These are phyloP conservation scores for Ogataea angusta DNA, from an alignment of 805 yeast species.

Conservation along the genomic window DNA sequence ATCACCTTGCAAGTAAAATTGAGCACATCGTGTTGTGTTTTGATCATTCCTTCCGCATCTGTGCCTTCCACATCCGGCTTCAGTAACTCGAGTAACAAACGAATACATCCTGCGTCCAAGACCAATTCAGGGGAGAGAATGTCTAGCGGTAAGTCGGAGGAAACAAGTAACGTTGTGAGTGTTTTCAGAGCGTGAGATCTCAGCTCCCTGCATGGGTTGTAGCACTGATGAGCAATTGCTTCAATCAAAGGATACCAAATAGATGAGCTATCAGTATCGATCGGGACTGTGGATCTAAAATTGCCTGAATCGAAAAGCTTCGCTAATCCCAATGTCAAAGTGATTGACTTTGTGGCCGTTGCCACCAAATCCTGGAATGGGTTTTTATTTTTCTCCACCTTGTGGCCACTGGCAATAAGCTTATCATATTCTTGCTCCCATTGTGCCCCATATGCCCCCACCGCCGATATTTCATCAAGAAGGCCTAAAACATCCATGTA, in stretches of 20 bases:
- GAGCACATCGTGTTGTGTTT: constrained; percentile 66
- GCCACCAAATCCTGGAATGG: constrained; percentile 55
- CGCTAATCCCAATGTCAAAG: constrained; percentile 53
- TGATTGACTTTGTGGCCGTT: constrained; percentile 58
- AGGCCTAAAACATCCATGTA: constrained; percentile 67
- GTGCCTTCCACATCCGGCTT: constrained; percentile 61
- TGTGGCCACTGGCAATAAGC: constrained; percentile 41
- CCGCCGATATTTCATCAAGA: constrained; percentile 74
- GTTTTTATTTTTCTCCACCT: constrained; percentile 38
- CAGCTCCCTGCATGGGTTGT: constrained; percentile 81
- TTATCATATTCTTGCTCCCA: constrained; percentile 64
- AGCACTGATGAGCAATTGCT: constrained; percentile 84
- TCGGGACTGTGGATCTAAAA: constrained; percentile 31
- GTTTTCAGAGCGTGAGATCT: constrained; percentile 61
- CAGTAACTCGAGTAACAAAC: constrained; percentile 63
- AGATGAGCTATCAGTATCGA: constrained; percentile 31
- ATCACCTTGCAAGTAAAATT: constrained; percentile 59
- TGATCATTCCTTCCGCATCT: constrained; percentile 59
- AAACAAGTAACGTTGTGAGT: constrained; percentile 52
- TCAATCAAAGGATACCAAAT: constrained; percentile 63
- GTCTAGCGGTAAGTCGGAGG: constrained; percentile 34
- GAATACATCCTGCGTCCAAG: constrained; percentile 72
- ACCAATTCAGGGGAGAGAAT: constrained; percentile 48
- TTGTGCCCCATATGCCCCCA: constrained; percentile 76
- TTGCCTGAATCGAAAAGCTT: constrained; percentile 33